These are phyloP conservation scores for Patellifolia procumbens DNA, from an alignment of 179 eudicot species.

Conservation along the genomic window DNA sequence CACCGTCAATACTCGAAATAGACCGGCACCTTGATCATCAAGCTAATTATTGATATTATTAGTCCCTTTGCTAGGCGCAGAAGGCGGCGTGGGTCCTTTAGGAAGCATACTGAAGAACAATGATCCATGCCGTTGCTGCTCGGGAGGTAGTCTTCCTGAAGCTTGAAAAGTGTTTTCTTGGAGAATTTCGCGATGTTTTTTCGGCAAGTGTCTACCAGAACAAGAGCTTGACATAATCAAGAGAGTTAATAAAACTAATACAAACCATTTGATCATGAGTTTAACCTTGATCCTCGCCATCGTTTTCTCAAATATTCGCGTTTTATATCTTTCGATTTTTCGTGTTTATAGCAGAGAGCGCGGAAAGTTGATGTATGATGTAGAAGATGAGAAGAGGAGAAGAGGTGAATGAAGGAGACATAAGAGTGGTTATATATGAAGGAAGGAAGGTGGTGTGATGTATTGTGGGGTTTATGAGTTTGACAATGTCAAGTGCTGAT, in stretches of 20 bases:
- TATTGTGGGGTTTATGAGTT: slow-evolving; percentile 5
- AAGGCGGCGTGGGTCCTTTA: slow-evolving; percentile 32
- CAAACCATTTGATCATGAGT: neutral
- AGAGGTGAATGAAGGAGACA: slow-evolving; percentile 9
- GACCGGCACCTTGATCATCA: neutral
- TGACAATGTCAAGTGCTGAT: slow-evolving; percentile 26
- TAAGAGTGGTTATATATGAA: slow-evolving; percentile 22
- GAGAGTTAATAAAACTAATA: slow-evolving; percentile 8
- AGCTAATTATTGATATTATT: slow-evolving; percentile 28
- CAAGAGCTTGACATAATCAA: slow-evolving; percentile 15
- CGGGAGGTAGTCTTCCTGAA: neutral
- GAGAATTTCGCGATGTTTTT: neutral
- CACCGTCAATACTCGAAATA: neutral
- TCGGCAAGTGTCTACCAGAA: slow-evolving; percentile 14
- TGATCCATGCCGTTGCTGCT: slow-evolving; percentile 5
- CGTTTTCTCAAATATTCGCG: neutral
- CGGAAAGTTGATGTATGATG: neutral
- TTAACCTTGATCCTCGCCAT: slow-evolving; percentile 13
- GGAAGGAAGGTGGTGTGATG: neutral
- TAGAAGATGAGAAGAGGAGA: neutral
- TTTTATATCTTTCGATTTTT: neutral
- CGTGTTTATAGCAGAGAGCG: neutral
- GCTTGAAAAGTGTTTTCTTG: neutral
- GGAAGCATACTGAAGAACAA: slow-evolving; percentile 37
- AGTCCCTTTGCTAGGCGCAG: slow-evolving; percentile 40